These are phyloP conservation scores for Fusarium pseudoanthophilum DNA, from an alignment of 2,329 filamentous ascomycete genomes.

Conservation along the genomic window DNA sequence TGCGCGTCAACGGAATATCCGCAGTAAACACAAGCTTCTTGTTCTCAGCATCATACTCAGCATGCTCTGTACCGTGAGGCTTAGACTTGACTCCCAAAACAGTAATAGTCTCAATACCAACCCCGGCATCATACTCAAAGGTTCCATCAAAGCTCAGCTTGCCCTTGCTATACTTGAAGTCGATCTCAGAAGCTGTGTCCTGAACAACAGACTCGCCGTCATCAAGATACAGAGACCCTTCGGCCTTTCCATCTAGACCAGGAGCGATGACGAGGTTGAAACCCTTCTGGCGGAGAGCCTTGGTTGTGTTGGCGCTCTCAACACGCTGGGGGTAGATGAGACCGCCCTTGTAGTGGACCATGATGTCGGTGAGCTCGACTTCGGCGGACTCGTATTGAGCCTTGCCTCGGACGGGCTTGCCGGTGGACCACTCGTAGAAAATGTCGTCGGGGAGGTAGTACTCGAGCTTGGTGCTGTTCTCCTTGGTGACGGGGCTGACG, in stretches of 20 bases:
- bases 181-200: conserved; percentile 62
- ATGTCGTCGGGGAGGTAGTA: conserved; percentile 61
- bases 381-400: conserved; percentile 42
- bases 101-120: conserved; percentile 59
- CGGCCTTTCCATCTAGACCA: conserved; percentile 68
- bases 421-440: conserved; percentile 63
- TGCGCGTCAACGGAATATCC: conserved; percentile 37
- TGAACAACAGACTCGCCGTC: conserved; percentile 76
- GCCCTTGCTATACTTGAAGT: conserved; percentile 68
- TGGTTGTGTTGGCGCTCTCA: conserved; percentile 69
- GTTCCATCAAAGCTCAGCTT: conserved; percentile 61
- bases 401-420: conserved; percentile 54
- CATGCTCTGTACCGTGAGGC: conserved; percentile 22
- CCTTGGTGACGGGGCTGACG: conserved; percentile 58
- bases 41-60: conserved; percentile 38
- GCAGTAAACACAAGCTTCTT: conserved; percentile 37
- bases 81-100: conserved; percentile 54
- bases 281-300: conserved; percentile 68
- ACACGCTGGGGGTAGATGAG: conserved; percentile 69
- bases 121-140: conserved; percentile 63
- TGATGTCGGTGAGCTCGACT: conserved; percentile 62
- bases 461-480: conserved; percentile 54
- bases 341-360: conserved; percentile 73
- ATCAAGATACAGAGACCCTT: conserved; percentile 76
- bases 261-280: conserved; percentile 78